Evolutionary conservation across 1,284 basidiomycete genomes (phyloP).

Genomic region (Ustilago loliicola): DNA sequence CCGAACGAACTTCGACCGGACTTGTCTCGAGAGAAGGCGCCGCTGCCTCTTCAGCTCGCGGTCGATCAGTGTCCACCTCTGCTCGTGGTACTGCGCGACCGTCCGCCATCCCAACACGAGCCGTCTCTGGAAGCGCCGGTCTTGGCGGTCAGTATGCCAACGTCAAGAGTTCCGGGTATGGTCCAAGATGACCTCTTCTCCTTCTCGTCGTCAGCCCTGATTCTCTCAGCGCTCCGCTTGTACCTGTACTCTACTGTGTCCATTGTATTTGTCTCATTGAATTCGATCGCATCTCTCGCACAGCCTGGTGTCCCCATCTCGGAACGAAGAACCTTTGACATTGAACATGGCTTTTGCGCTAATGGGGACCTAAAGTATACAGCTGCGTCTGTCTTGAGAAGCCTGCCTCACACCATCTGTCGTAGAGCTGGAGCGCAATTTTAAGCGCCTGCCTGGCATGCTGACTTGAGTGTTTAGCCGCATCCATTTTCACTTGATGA

Average conservation of each 20-base stretch:
- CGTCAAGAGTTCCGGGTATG: slow-evolving; percentile 58
- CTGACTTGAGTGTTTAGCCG: background rate
- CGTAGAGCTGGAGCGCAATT: background rate
- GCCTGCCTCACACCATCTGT: background rate
- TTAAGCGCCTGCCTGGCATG: background rate
- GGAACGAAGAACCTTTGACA: background rate
- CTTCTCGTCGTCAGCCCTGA: background rate
- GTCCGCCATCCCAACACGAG: slow-evolving; percentile 40
- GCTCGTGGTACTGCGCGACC: slow-evolving; percentile 22
- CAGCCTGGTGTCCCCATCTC: background rate
- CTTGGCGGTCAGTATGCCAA: slow-evolving; percentile 55
- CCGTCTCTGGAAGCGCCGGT: slow-evolving; percentile 47
- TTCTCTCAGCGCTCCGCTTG: background rate
- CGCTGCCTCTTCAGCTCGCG: slow-evolving; percentile 20
- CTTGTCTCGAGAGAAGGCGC: slow-evolving; percentile 16
- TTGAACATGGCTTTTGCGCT: background rate
- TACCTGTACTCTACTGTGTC: slow-evolving; percentile 1
- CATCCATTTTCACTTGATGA: background rate
- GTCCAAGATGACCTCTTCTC: slow-evolving; percentile 25
- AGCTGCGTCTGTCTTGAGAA: background rate
- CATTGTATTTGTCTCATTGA: slow-evolving; percentile 13
- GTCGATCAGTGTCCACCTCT: slow-evolving; percentile 24
- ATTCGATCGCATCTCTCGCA: background rate
- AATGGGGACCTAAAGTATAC: background rate
- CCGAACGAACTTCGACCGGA: slow-evolving; percentile 8